phyloP scores from a whole-genome alignment of 805 yeast genomes.

The Brettanomyces anomalus region DNA sequence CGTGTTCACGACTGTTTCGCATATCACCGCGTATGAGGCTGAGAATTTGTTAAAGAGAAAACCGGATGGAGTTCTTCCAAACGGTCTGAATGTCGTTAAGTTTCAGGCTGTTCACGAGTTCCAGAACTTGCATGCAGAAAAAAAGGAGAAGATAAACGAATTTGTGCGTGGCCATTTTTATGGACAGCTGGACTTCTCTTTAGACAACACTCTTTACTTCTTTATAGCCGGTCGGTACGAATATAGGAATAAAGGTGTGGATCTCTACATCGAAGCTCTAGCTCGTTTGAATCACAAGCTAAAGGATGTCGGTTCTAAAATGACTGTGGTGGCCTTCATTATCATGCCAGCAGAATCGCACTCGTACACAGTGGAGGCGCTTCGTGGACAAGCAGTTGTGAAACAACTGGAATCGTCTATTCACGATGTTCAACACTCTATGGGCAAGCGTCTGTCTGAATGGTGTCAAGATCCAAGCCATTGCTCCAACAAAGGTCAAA shows the following conservation, averaged over 20 bases:
- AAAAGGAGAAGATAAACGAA: constrained; percentile 87
- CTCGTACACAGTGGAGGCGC: constrained; percentile 91
- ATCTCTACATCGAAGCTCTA: constrained; percentile 83
- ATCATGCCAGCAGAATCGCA: constrained; percentile 96
- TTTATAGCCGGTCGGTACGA: constrained; percentile 97
- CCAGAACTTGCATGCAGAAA: constrained; percentile 88
- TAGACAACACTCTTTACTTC: constrained; percentile 88
- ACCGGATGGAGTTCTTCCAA: constrained; percentile 97
- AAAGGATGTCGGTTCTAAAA: constrained; percentile 72
- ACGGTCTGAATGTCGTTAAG: constrained; percentile 91
- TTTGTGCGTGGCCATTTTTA: constrained; percentile 95
- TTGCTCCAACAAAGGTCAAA: constrained; percentile 16
- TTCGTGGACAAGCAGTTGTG: constrained; percentile 93
- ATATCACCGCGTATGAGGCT: constrained; percentile 92
- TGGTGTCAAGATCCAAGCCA: constrained; percentile 56
- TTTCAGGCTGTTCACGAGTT: constrained; percentile 97
- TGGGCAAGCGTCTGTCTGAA: constrained; percentile 83
- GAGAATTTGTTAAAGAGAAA: constrained; percentile 90
- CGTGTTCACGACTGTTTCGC: constrained; percentile 95
- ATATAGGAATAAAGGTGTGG: constrained; percentile 94
- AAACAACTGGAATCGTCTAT: constrained; percentile 85
- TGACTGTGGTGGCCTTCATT: constrained; percentile 93
- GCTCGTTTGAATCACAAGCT: constrained; percentile 87
- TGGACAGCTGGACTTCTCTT: constrained; percentile 90
- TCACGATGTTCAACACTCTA: constrained; percentile 74